Evolutionary conservation across 1,284 basidiomycete genomes (phyloP), one percentile per base, ranked within the genome.

Genomic region (Kwoniella shivajii): DNA sequence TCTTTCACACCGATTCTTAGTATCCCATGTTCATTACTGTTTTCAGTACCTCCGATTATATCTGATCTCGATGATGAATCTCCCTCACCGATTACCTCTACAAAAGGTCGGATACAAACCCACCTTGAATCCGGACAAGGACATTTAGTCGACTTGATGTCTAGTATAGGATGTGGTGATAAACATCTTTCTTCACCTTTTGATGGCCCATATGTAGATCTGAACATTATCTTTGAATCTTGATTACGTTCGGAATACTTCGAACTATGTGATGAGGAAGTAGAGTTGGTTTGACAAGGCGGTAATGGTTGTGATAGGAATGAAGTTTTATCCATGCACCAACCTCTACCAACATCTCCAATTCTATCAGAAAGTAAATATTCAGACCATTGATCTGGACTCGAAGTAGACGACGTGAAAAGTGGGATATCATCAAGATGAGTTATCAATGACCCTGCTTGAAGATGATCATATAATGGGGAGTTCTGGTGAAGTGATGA

Each of bases 401-500:
- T 36, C 10, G 53, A 31, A 22, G 14, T 18, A 37, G 41, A 14
- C 6, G 42, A 16, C 10, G 7, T 14, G 9, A 36, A 31, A 6
- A 38, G 22, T 13, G 53, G 44, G 11, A 65, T 33, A 41, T 75
- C 74, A 50, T 76, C 71, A 20, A 76, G 50, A 51, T 75, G 71
- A 3, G 71, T 72, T 27, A 76, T 63, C 6, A 73, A 37, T 24
- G 71, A 65, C 3, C 72, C 74, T 3, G 63, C 54, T 3, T 41
- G 9, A 2, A 76, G 42, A 44, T 71, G 66, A 4, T 42, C 34
- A 29, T 64, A 64, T 20, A 73, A 37, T 2, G 69, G 67, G 10
- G 71, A 73, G 18, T 39, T 48, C 69, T 71, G 42, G 10, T n/a
- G n/a, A n/a, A n/a, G n/a, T n/a, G n/a, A n/a, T n/a, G 11, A 50